phyloP scores from a whole-genome alignment of 108 stramenopile species.

The Craspedostauros australis region DNA sequence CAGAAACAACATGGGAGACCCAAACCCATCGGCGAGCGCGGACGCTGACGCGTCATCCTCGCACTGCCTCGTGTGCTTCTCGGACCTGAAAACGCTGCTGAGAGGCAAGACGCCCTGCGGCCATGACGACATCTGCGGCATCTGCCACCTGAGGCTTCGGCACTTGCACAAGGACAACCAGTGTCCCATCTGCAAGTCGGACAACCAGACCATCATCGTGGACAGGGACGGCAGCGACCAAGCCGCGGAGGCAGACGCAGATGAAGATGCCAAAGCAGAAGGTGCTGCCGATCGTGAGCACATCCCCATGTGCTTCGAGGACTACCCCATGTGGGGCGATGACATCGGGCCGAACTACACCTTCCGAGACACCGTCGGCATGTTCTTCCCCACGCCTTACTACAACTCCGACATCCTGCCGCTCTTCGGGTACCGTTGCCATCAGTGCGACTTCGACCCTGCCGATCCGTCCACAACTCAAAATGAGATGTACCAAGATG shows the following conservation, averaged over 20 bases:
- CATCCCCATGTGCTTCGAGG: slow-evolving; percentile 37
- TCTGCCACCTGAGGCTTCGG: slow-evolving; percentile 68
- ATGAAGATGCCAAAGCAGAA: no score
- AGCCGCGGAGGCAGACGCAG: no score
- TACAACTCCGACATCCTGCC: slow-evolving; percentile 46
- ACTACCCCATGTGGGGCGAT: slow-evolving; percentile 72
- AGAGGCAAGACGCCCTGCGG: slow-evolving; percentile 61
- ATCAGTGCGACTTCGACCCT: slow-evolving; percentile 38
- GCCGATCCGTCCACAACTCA: slow-evolving; percentile 10
- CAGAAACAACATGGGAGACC: no score
- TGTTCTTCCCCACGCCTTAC: slow-evolving; percentile 63
- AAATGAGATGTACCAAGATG: background rate
- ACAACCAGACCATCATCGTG: slow-evolving; percentile 68
- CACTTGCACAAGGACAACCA: slow-evolving; percentile 59
- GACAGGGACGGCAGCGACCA: slow-evolving; percentile 24
- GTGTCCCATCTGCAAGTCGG: slow-evolving; percentile 75
- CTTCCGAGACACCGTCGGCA: slow-evolving; percentile 60
- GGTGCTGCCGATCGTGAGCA: no score
- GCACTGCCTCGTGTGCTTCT: slow-evolving; percentile 74
- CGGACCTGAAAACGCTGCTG: slow-evolving; percentile 33
- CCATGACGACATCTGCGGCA: slow-evolving; percentile 77
- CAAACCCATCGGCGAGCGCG: no score
- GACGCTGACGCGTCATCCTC: no score
- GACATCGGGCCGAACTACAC: slow-evolving; percentile 46
- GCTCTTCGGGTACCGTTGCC: slow-evolving; percentile 62